Conservation (phyloP, 768 basidiomycete genomes). For the Tricholoma furcatifolium region DNA sequence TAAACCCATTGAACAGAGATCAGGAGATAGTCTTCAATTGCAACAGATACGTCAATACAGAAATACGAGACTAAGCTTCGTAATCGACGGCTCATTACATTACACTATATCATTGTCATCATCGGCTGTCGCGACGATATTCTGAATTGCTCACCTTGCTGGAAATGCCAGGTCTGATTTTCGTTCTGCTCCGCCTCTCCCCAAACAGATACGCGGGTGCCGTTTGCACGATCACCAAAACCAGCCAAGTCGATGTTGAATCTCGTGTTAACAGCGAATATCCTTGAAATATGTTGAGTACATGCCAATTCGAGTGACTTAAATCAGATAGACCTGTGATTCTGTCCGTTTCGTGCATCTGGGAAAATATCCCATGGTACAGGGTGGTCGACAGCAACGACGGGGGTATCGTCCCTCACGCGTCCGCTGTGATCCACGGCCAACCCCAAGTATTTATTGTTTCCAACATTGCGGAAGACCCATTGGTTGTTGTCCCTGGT, state of each 20-base stretch:
- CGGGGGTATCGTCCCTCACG: slow-evolving; percentile 6
- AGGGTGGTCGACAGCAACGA: slow-evolving; percentile 14
- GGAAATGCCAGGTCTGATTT: slow-evolving; percentile 45
- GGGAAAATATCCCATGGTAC: slow-evolving; percentile 22
- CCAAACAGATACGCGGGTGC: slow-evolving; percentile 43
- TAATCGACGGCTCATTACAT: no score
- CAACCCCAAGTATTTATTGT: slow-evolving; percentile 9
- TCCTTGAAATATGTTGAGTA: slow-evolving; percentile 26
- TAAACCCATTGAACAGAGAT: no score
- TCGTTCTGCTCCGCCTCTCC: slow-evolving; percentile 30
- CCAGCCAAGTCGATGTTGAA: slow-evolving; percentile 40
- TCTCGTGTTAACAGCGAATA: slow-evolving; percentile 27
- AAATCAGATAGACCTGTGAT: slow-evolving; percentile 17
- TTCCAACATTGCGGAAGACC: slow-evolving; percentile 18
- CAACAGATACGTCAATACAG: no score
- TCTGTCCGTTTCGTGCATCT: slow-evolving; percentile 12
- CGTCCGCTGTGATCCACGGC: no score
- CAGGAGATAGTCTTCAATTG: no score
- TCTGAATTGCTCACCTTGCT: slow-evolving; percentile 6
- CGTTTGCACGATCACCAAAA: slow-evolving; percentile 38
- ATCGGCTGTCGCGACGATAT: background rate
- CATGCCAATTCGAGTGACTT: background rate
- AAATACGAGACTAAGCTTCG: no score
- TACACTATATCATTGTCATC: background rate
- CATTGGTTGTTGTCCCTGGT: slow-evolving; percentile 13